These are phyloP conservation scores for Ganoderma lingzhi DNA, from an alignment of 1,284 basidiomycete genomes.

Conservation along the genomic window DNA sequence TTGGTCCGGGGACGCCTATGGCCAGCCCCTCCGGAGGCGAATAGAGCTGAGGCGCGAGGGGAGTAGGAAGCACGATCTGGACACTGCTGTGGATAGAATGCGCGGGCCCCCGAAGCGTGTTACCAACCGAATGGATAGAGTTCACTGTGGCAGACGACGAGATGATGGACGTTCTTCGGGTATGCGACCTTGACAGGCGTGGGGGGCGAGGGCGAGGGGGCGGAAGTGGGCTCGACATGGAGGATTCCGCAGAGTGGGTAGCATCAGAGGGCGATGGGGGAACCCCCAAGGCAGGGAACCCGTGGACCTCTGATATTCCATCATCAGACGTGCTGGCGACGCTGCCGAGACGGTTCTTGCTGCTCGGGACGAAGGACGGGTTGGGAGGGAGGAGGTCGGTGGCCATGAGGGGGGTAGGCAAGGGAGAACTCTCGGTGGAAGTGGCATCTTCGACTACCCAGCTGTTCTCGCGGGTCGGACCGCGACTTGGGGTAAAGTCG, in stretches of 20 bases:
- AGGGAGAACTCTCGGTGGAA: conserved; percentile 37
- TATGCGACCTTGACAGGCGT: conserved; percentile 30
- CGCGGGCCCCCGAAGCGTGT: conserved; percentile 54
- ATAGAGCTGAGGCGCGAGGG: conserved; percentile 52
- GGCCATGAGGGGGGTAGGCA: conserved; percentile 34
- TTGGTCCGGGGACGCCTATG: not conserved
- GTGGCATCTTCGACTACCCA: conserved; percentile 36
- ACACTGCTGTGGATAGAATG: conserved; percentile 62
- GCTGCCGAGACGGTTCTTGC: conserved; percentile 30
- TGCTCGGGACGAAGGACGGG: conserved; percentile 37
- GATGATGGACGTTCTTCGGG: conserved; percentile 46
- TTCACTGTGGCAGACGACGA: conserved; percentile 47
- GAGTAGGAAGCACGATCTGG: conserved; percentile 68
- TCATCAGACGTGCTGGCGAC: conserved; percentile 31
- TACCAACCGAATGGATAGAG: conserved; percentile 36
- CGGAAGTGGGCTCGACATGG: conserved; percentile 25
- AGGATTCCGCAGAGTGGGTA: conserved; percentile 32
- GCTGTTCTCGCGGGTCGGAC: conserved; percentile 36
- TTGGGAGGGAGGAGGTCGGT: conserved; percentile 37
- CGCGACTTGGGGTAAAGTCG: conserved; percentile 22
- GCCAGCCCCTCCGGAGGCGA: conserved; percentile 21
- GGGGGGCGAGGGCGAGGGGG: conserved; percentile 28
- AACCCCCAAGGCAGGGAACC: not conserved
- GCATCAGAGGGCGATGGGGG: conserved; percentile 28
- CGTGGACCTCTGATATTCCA: conserved; percentile 16